A percentile compares a stretch with the other conserved stretches of the same genome.
Evolutionary conservation across 768 basidiomycete genomes (phyloP).

Genomic region (Exsudoporus frostii): DNA sequence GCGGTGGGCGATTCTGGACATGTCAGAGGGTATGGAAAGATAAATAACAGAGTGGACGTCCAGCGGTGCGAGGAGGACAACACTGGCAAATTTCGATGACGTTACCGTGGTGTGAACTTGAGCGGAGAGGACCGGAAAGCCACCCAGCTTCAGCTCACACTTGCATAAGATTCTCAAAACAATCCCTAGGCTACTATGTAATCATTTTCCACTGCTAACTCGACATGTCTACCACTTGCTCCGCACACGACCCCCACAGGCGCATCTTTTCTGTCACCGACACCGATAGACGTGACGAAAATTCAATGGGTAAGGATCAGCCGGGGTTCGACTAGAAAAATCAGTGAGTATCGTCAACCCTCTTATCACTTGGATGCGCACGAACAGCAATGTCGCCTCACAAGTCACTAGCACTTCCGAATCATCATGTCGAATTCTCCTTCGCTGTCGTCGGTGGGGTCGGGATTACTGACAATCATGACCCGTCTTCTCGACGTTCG

Average conservation of each 20-base stretch:
- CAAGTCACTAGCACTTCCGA: slow-evolving; percentile 9
- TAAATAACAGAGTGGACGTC: slow-evolving; percentile 16
- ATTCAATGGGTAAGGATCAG: too few species aligned
- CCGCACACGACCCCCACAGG: background rate
- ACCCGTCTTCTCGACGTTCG: slow-evolving; percentile 24
- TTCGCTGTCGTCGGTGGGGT: slow-evolving; percentile 29
- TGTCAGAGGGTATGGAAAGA: slow-evolving; percentile 4
- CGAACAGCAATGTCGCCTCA: slow-evolving; percentile 1
- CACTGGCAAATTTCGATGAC: slow-evolving; percentile 25
- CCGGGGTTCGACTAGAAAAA: background rate
- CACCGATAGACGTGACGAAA: background rate
- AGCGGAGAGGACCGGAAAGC: slow-evolving; percentile 27
- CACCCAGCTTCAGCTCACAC: background rate
- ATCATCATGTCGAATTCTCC: slow-evolving; percentile 17
- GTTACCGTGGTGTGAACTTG: slow-evolving; percentile 30
- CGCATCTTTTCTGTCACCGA: background rate
- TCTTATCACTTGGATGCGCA: background rate
- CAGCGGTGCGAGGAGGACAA: slow-evolving; percentile 2
- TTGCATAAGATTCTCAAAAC: background rate
- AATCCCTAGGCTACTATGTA: background rate
- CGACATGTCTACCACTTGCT: background rate
- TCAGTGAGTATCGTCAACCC: background rate
- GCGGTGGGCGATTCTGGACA: slow-evolving; percentile 23
- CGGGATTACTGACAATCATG: slow-evolving; percentile 30
- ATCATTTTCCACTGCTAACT: too few species aligned